These are phyloP conservation scores for Globisporangium paroecandrum DNA, from an alignment of 352 stramenopile species.

Conservation along the genomic window DNA sequence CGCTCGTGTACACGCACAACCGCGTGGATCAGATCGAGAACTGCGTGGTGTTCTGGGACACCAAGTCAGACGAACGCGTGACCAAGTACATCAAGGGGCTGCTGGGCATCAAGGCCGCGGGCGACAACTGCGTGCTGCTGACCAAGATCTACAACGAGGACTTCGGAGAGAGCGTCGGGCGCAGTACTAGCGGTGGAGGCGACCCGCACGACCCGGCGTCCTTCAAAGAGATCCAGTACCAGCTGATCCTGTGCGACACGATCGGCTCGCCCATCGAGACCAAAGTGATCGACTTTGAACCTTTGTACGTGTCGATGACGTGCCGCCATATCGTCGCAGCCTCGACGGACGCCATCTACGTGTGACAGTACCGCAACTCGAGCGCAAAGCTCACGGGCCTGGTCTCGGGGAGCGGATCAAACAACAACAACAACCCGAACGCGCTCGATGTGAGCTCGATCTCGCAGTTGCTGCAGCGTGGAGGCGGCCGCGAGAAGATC, in stretches of 20 bases:
- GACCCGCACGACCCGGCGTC: slow-evolving; percentile 16
- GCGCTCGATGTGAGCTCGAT: slow-evolving; percentile 55
- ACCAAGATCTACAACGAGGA: slow-evolving; percentile 83
- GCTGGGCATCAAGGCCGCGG: slow-evolving; percentile 70
- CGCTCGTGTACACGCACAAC: slow-evolving; percentile 91
- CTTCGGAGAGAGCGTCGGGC: slow-evolving; percentile 26
- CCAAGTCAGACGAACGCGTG: slow-evolving; percentile 80
- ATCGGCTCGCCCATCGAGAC: slow-evolving; percentile 82
- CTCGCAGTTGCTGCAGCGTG: slow-evolving; percentile 59
- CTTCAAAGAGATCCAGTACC: slow-evolving; percentile 76
- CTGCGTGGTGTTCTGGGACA: slow-evolving; percentile 91
- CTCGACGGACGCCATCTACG: slow-evolving; percentile 83
- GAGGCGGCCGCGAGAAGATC: slow-evolving; percentile 80
- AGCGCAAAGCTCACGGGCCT: slow-evolving; percentile 73
- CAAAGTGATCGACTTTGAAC: slow-evolving; percentile 84
- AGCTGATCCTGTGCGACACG: slow-evolving; percentile 84
- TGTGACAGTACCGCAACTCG: slow-evolving; percentile 92
- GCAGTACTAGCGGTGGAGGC: not conserved
- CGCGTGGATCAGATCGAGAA: slow-evolving; percentile 86
- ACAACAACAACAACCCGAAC: slow-evolving; percentile 23
- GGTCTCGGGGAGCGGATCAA: slow-evolving; percentile 26
- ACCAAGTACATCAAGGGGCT: slow-evolving; percentile 86
- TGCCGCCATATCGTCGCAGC: slow-evolving; percentile 76
- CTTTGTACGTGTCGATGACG: slow-evolving; percentile 87
- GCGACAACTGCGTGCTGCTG: slow-evolving; percentile 86